These are phyloP conservation scores for Ambispora gerdemannii DNA, from an alignment of 192 early-diverging fungal genomes.

Conservation along the genomic window DNA sequence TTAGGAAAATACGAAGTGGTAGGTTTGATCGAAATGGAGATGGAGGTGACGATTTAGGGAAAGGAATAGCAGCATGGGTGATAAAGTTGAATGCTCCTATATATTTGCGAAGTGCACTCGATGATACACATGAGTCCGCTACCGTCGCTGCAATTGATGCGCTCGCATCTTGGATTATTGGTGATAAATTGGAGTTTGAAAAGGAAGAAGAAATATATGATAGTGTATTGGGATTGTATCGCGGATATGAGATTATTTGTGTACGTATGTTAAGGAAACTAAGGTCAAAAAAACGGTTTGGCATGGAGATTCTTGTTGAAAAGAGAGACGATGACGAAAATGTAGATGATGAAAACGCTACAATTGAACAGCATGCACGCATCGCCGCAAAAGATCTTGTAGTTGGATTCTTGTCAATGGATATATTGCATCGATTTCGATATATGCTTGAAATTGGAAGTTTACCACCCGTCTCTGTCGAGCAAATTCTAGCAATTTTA, in stretches of 20 bases:
- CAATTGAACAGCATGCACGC: constrained; percentile 43
- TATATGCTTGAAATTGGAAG: constrained; percentile 51
- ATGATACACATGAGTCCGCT: constrained; percentile 62
- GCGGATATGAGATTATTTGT: constrained; percentile 36
- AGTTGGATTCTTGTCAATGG: constrained; percentile 58
- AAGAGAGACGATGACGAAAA: constrained; percentile 39
- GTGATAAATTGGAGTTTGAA: constrained; percentile 20
- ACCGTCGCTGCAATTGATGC: constrained; percentile 49
- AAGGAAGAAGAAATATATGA: constrained; percentile 45
- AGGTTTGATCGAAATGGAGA: no score
- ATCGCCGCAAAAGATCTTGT: constrained; percentile 54
- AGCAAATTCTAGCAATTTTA: constrained; percentile 50
- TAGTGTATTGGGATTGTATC: constrained; percentile 30
- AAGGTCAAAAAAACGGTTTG: constrained; percentile 34
- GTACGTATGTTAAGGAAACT: constrained; percentile 22
- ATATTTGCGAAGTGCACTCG: constrained; percentile 62
- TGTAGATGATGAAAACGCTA: constrained; percentile 34
- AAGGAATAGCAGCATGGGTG: constrained; percentile 36
- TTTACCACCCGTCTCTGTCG: constrained; percentile 35
- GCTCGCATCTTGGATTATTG: constrained; percentile 43
- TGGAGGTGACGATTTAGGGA: constrained; percentile 36
- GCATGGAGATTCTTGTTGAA: constrained; percentile 39
- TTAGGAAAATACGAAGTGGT: constrained; percentile 52
- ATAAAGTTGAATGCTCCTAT: constrained; percentile 46
- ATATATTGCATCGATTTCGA: constrained; percentile 52